A percentile compares a stretch with the other conserved stretches of the same genome.
These are phyloP conservation scores for Coniochaeta ligniaria DNA, from an alignment of 2,329 filamentous ascomycete genomes.

Conservation along the genomic window DNA sequence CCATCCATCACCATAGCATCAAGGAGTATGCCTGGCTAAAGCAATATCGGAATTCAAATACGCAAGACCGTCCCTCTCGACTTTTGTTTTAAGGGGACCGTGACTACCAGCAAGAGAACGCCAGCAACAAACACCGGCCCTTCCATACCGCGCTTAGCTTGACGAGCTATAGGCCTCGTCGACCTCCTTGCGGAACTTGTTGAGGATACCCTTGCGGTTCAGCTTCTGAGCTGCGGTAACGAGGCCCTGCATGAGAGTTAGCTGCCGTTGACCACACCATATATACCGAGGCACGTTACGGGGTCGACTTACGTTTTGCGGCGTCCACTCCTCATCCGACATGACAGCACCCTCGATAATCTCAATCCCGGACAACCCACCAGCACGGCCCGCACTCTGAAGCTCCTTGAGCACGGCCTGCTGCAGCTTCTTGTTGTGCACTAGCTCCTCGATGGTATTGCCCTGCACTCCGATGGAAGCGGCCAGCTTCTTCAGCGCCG, in stretches of 20 bases:
- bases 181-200: slow-evolving; percentile 55
- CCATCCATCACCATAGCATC: not conserved
- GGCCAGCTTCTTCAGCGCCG: slow-evolving; percentile 47
- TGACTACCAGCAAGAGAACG: not conserved
- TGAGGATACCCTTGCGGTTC: slow-evolving; percentile 60
- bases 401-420: slow-evolving; percentile 56
- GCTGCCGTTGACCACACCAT: slow-evolving; percentile 10
- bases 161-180: slow-evolving; percentile 46
- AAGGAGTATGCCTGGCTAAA: no score
- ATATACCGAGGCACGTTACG: not conserved
- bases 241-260: slow-evolving; percentile 39
- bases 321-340: slow-evolving; percentile 69
- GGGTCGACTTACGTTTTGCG: slow-evolving; percentile 55
- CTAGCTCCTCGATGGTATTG: slow-evolving; percentile 56
- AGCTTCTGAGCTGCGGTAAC: slow-evolving; percentile 68
- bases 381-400: slow-evolving; percentile 52
- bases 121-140: not conserved
- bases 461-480: slow-evolving; percentile 35
- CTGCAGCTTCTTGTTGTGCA: slow-evolving; percentile 60
- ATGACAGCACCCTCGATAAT: slow-evolving; percentile 66
- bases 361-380: slow-evolving; percentile 59
- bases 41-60: no score
- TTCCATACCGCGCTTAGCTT: not conserved
- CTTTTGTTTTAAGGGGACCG: not conserved
- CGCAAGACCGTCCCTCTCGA: not conserved